Evolutionary conservation across 2,329 filamentous ascomycete species (phyloP).

Genomic region (Neonectria hederae): DNA sequence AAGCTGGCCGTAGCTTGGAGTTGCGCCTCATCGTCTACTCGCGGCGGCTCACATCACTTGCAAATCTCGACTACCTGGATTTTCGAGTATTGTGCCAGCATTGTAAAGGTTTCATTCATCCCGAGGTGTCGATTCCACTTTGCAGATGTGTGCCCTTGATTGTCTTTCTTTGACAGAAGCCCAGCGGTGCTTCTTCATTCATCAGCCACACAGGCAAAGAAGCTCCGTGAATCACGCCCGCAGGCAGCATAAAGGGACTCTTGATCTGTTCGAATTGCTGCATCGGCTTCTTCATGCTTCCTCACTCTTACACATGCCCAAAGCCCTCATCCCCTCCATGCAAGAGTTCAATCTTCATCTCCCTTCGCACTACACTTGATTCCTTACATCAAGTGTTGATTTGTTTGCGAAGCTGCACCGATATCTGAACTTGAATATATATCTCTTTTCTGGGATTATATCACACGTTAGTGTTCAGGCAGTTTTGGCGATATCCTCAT

Average conservation of each 20-base stretch:
- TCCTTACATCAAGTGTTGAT: not conserved
- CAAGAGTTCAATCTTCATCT: not conserved
- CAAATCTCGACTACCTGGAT: not conserved
- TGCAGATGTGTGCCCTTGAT: not conserved
- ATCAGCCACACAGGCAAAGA: not conserved
- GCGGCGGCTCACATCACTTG: not conserved
- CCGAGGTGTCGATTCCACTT: not conserved
- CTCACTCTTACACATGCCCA: not conserved
- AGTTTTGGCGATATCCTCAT: not conserved
- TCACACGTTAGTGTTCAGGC: not conserved
- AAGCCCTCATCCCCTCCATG: not conserved
- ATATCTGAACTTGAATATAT: not conserved
- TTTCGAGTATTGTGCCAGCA: not conserved
- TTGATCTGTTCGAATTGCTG: not conserved
- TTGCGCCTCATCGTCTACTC: not conserved
- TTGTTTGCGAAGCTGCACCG: not conserved
- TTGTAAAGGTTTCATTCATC: not conserved
- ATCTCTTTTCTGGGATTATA: not conserved
- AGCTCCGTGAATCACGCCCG: conserved; percentile 16
- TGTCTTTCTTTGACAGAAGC: not conserved
- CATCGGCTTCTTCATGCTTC: not conserved
- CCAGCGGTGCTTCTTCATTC: not conserved
- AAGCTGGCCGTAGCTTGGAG: not conserved
- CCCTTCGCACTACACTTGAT: not conserved
- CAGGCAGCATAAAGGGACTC: not conserved